Base-by-base conservation (phyloP, 2,329 filamentous ascomycete species). In the Ceratocystis cubensis region DNA sequence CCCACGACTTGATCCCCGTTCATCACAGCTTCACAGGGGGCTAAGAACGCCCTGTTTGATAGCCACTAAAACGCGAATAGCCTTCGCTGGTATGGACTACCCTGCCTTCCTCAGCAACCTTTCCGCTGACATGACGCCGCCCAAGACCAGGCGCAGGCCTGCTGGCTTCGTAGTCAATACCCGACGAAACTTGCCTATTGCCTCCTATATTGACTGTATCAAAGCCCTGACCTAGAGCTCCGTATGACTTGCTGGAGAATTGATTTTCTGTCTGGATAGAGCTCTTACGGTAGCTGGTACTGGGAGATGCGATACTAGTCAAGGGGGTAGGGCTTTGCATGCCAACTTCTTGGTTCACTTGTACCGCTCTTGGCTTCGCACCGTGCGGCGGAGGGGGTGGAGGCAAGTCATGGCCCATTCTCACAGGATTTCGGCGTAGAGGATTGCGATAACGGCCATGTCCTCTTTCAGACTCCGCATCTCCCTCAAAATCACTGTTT, bases 91-190 rank as follows among this genome's bases (percentile, higher is more conserved):
- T 28, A 17, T 66, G 65, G 10, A 63, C 20, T 10, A 63, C 57
- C 44, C 81, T 76, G 1, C 88, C 88, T 73, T 92, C 88, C 73
- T 91, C 88, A 0, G 81, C 87, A 66, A 85, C 75, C 77, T 88
- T 89, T 0, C 88, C 88, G 72, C 87, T 91, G 1, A 89, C 87
- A 69, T 87, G 84, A 59, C 87, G 77, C 61, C 81, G 77, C 20
- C 75, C 76, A 64, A 77, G 77, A 1, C 72, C 72, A 30, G 71
- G 69, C 8, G 75, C 71, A 44, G 72, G 68, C 68, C 69, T 70
- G 37, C 10, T 41, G 37, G 72, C 72, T 33, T 76, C 76, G 66
- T 78, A 82, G 71, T 87, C 84, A 67, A 82, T 84, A 1, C 84
- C 84, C 4, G 81, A 82, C 13, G 82, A 84, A 3, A 85, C 77